These are phyloP conservation scores for Debaryomyces hansenii DNA, from an alignment of 805 yeast genomes.

Conservation along the genomic window DNA sequence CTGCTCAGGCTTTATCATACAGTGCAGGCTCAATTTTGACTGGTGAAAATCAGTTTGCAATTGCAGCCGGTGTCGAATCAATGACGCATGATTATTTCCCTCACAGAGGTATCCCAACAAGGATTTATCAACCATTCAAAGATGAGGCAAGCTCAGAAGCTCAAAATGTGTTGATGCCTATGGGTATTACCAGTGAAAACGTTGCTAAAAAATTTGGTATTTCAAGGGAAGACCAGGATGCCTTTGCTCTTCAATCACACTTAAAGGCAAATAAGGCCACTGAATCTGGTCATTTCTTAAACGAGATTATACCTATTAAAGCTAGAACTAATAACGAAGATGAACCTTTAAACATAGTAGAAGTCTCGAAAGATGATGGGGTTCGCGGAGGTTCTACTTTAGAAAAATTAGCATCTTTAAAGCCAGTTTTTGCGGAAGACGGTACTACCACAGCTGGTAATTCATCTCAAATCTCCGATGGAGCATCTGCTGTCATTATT, in stretches of 20 bases:
- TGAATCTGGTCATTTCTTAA: constrained; percentile 20
- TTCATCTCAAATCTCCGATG: constrained; percentile 37
- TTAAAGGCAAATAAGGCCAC: constrained; percentile 22
- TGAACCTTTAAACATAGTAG: constrained; percentile 12
- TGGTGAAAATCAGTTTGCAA: constrained; percentile 30
- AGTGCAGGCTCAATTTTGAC: constrained; percentile 28
- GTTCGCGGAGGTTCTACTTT: constrained; percentile 22
- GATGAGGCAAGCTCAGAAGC: constrained; percentile 19
- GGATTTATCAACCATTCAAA: constrained; percentile 24
- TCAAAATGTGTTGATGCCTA: constrained; percentile 29
- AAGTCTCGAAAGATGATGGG: constrained; percentile 26
- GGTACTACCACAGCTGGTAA: constrained; percentile 38
- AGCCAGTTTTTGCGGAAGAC: constrained; percentile 29
- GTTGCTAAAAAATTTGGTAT: constrained; percentile 23
- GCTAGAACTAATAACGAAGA: constrained; percentile 11
- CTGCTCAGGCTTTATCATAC: constrained; percentile 37
- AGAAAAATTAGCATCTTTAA: constrained; percentile 26
- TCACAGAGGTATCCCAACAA: constrained; percentile 35
- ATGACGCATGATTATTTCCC: constrained; percentile 43
- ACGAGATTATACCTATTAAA: constrained; percentile 18
- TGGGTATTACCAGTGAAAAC: constrained; percentile 30
- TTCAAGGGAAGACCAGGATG: constrained; percentile 23
- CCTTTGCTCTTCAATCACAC: constrained; percentile 24
- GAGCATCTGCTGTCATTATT: constrained; percentile 34
- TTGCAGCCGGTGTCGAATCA: constrained; percentile 45